Conservation (phyloP, 2,329 filamentous ascomycete genomes). For the Metarhizium brunneum region DNA sequence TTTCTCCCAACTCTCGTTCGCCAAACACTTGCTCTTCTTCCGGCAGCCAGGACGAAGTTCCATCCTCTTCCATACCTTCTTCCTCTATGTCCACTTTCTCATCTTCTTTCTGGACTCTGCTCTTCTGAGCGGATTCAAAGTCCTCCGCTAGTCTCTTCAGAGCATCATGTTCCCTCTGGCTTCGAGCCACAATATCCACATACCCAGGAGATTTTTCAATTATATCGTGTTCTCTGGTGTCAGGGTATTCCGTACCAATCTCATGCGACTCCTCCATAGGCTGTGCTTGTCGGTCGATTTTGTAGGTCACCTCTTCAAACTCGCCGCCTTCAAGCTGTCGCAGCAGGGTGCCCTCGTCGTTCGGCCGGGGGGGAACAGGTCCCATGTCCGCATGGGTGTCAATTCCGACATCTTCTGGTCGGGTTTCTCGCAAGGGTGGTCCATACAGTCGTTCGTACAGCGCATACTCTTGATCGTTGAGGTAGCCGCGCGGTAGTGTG, state of each 20-base stretch:
- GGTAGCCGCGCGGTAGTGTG: slow-evolving; percentile 60
- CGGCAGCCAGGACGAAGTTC: slow-evolving; percentile 18
- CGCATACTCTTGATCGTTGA: slow-evolving; percentile 60
- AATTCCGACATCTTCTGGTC: slow-evolving; percentile 48
- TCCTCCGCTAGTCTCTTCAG: slow-evolving; percentile 47
- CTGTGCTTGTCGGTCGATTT: slow-evolving; percentile 11
- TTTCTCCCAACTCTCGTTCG: slow-evolving; percentile 23
- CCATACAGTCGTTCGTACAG: slow-evolving; percentile 80
- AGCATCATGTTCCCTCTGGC: slow-evolving; percentile 43
- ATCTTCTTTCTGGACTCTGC: slow-evolving; percentile 23
- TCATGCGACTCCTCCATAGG: slow-evolving; percentile 6
- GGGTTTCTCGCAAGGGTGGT: slow-evolving; percentile 54
- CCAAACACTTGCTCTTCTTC: slow-evolving; percentile 20
- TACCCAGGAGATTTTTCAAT: slow-evolving; percentile 26
- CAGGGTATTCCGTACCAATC: slow-evolving; percentile 3
- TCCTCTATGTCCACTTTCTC: slow-evolving; percentile 7
- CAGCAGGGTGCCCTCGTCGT: slow-evolving; percentile 37
- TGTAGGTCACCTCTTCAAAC: slow-evolving; percentile 52
- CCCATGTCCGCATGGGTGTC: slow-evolving; percentile 30
- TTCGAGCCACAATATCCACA: slow-evolving; percentile 40
- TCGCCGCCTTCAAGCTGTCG: slow-evolving; percentile 45
- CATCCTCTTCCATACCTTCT: slow-evolving; percentile 16
- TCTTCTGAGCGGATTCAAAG: slow-evolving; percentile 38
- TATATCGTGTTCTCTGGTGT: slow-evolving; percentile 15
- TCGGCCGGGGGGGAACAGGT: slow-evolving; percentile 9